A percentile compares a stretch with the other conserved stretches of the same genome.
These are phyloP conservation scores for Bipolaris bicolor DNA, from an alignment of 2,329 filamentous ascomycete genomes.

Conservation along the genomic window DNA sequence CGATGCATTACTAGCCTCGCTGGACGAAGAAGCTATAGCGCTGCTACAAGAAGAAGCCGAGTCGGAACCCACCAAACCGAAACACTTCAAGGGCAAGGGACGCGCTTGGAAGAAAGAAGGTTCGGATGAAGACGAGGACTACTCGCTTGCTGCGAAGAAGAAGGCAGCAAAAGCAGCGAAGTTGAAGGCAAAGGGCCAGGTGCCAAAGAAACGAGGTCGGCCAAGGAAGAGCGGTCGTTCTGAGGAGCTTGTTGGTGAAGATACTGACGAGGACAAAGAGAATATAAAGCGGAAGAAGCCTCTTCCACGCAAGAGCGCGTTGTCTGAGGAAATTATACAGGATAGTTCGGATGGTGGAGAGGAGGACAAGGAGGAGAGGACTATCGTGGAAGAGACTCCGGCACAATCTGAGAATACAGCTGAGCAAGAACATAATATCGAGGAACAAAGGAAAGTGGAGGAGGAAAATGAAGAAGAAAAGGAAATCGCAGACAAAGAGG, in stretches of 20 bases:
- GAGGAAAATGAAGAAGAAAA: not conserved
- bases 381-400: not conserved
- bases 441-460: not conserved
- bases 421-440: not conserved
- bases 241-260: constrained; percentile 25
- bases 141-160: constrained; percentile 30
- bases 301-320: constrained; percentile 24
- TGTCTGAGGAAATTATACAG: constrained; percentile 27
- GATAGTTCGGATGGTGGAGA: constrained; percentile 20
- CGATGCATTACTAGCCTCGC: constrained; percentile 14
- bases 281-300: constrained; percentile 18
- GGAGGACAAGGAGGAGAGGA: constrained; percentile 1
- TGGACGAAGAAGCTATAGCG: constrained; percentile 23
- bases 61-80: constrained; percentile 17
- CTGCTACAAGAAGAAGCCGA: constrained; percentile 23
- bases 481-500: not conserved
- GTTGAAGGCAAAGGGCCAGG: constrained; percentile 21
- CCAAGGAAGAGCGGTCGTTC: constrained; percentile 30
- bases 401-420: not conserved
- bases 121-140: constrained; percentile 42
- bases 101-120: constrained; percentile 42
- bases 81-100: constrained; percentile 43
- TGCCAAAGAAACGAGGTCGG: constrained; percentile 26
- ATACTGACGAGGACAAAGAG: constrained; percentile 18
- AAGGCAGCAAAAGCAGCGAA: constrained; percentile 25